Evolutionary conservation across 2,329 filamentous ascomycete species (phyloP), one percentile per base, ranked within the genome.

Genomic region (Colletotrichum sp.): DNA sequence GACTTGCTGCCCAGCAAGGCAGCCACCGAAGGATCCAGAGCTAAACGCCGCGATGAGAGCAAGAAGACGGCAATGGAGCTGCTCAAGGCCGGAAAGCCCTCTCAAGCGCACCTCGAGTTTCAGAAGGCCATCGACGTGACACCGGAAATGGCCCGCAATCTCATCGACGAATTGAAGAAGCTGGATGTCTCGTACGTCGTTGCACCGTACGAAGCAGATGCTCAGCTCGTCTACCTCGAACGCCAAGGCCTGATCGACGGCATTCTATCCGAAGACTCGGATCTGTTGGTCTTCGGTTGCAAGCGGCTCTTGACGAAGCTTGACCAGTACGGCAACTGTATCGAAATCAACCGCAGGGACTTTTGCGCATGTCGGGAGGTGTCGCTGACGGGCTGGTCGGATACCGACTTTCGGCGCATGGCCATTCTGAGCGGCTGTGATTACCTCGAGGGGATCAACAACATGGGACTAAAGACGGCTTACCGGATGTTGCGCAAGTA

Each of bases 51-150:
- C 64, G 93, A 95, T 78, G 93, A 96, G 76, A 95, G 93, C 84
- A 95, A 91, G 83, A 91, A 91, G 81, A 83, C 92, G 3, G 97
- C 96, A 1, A 85, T 96, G 75, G 95, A 97, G 81, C 87, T 98
- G 13, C 88, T 98, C 72, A 93, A 93, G 76, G 93, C 96, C 39
- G 96, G 97, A 32, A 96, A 96, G 82, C 89, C 91, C 3, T 89
- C 93, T 0, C 94, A 96, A 81, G 97, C 97, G 12, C 92, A 96
- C 73, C 88, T 93, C 61, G 96, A 98, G 84, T 91, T 98, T 72
- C 96, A 98, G 82, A 99, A 98, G 84, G 94, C 96, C 61, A 94
- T 98, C 76, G 97, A 99, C 83, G 93, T 99, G 48, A 98, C 97
- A 3, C 96, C 97, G 3, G 93, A 97, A 80, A 99, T 99, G 97